These are phyloP conservation scores for Erysimum cheiranthoides DNA, from an alignment of 345 rosid genomes.

Conservation along the genomic window DNA sequence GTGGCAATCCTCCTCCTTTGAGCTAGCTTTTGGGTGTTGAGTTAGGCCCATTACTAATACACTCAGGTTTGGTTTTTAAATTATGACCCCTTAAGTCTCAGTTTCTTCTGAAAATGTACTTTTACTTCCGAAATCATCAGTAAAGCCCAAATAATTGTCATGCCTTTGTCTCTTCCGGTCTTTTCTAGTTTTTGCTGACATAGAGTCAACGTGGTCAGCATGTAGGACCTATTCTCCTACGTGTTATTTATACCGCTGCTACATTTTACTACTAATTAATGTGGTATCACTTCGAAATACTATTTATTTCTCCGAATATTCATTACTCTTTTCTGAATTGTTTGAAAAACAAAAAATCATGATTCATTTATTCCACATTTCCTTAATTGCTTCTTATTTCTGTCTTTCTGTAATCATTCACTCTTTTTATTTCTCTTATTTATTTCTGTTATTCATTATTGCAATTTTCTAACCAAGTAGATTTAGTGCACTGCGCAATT, in stretches of 20 bases:
- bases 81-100: slow-evolving; percentile 13
- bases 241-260: slow-evolving; percentile 1
- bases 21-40: no score
- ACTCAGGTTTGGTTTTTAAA: not conserved
- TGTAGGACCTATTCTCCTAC: slow-evolving; percentile 16
- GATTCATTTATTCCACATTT: not conserved
- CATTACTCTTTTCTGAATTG: not conserved
- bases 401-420: not conserved
- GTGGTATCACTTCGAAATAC: not conserved
- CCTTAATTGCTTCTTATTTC: not conserved
- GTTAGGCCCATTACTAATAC: no score
- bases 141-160: not conserved
- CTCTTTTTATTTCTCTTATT: no score
- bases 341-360: not conserved
- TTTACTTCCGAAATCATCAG: not conserved
- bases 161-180: not conserved
- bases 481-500: slow-evolving; percentile 15
- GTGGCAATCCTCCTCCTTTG: no score
- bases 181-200: not conserved
- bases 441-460: not conserved
- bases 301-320: not conserved
- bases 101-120: not conserved
- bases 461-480: not conserved
- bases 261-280: slow-evolving; percentile 20
- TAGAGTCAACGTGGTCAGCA: slow-evolving; percentile 31